A percentile compares a stretch with the other conserved stretches of the same genome.
Evolutionary conservation across 495 filamentous ascomycete genomes (phyloP).

Genomic region (Penicillium arizonense): DNA sequence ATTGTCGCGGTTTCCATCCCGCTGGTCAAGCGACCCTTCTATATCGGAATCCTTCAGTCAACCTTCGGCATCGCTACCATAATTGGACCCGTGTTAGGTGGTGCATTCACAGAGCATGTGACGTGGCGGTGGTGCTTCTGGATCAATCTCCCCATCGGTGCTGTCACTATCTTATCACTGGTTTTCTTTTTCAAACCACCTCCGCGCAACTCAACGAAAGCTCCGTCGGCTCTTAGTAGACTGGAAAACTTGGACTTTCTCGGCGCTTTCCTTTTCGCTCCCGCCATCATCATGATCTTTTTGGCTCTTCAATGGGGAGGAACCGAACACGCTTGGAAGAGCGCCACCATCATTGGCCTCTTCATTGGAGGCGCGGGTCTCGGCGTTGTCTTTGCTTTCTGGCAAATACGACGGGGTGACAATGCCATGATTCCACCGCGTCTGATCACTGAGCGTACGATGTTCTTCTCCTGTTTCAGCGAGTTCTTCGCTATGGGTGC

Average conservation of each 20-base stretch:
- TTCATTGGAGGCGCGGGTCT: constrained; percentile 16
- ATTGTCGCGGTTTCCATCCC: constrained; percentile 5
- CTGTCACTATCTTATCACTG: constrained; percentile 46
- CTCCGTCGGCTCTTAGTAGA: not conserved
- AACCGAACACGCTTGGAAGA: constrained; percentile 10
- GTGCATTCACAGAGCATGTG: constrained; percentile 39
- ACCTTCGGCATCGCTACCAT: constrained; percentile 17
- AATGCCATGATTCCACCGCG: constrained; percentile 42
- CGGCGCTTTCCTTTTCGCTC: constrained; percentile 42
- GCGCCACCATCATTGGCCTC: constrained; percentile 16
- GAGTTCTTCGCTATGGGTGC: constrained; percentile 18
- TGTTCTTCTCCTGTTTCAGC: constrained; percentile 10
- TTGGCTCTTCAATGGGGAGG: constrained; percentile 27
- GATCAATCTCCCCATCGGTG: constrained; percentile 61
- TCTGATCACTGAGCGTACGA: constrained; percentile 6
- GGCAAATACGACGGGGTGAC: constrained; percentile 43
- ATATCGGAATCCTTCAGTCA: constrained; percentile 7
- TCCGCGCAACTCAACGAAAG: not conserved
- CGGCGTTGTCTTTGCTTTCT: constrained; percentile 31
- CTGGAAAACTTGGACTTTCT: constrained; percentile 34
- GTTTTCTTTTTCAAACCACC: constrained; percentile 43
- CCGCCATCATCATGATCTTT: constrained; percentile 33
- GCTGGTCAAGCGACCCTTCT: not conserved
- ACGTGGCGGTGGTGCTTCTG: constrained; percentile 81
- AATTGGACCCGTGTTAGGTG: constrained; percentile 54